These are phyloP conservation scores for Euphorbia celastroides DNA, from an alignment of 441 rosid genomes.

Conservation along the genomic window DNA sequence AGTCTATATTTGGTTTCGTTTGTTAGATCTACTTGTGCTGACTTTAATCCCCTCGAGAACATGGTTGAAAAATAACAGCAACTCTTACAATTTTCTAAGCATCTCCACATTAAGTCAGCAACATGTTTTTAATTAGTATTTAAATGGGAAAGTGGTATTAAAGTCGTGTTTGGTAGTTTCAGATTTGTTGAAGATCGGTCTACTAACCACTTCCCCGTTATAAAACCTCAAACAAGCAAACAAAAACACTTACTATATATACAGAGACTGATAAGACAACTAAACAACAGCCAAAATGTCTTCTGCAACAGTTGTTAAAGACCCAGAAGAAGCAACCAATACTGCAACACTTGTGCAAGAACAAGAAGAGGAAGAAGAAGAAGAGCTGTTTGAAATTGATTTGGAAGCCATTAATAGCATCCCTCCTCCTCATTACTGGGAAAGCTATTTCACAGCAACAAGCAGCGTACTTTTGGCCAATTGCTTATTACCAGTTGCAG, in stretches of 20 bases:
- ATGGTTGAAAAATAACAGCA: constrained; percentile 10
- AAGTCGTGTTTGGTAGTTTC: constrained; percentile 18
- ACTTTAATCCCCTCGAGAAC: constrained; percentile 13
- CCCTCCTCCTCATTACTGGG: constrained; percentile 44
- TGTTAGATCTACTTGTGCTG: constrained; percentile 33
- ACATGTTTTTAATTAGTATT: too few relatives aligned
- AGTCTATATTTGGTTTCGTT: constrained; percentile 1
- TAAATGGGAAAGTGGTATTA: neutral
- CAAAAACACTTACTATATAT: too few relatives aligned
- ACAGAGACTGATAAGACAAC: neutral
- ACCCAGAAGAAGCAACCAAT: neutral
- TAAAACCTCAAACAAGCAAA: neutral
- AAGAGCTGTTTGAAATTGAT: constrained; percentile 53
- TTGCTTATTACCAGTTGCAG: constrained; percentile 42
- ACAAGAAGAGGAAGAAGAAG: constrained; percentile 35
- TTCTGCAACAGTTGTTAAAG: constrained; percentile 15
- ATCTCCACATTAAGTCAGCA: too few relatives aligned
- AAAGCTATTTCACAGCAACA: constrained; percentile 31
- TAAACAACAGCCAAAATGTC: constrained; percentile 20
- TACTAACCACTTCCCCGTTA: constrained; percentile 34
- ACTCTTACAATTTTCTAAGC: neutral
- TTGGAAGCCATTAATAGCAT: constrained; percentile 33
- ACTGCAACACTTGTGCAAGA: neutral
- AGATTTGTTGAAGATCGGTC: constrained; percentile 44
- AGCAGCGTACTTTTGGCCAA: constrained; percentile 41